A percentile compares a stretch with the other conserved stretches of the same genome.
These are phyloP conservation scores for Annulohypoxylon maeteangense DNA, from an alignment of 495 filamentous ascomycete genomes.

Conservation along the genomic window DNA sequence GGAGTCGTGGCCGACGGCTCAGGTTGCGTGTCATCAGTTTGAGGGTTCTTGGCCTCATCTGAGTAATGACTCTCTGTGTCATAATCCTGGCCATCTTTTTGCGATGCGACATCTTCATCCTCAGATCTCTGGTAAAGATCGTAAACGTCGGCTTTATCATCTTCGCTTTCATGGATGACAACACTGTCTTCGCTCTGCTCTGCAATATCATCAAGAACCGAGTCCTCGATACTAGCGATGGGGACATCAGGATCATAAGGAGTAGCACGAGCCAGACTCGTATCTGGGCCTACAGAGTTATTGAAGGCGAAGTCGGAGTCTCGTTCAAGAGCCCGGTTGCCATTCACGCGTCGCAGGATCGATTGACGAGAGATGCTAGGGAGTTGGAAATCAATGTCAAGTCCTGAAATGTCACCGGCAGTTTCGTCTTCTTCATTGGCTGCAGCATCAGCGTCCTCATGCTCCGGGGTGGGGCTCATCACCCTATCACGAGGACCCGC, in stretches of 20 bases:
- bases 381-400: constrained; percentile 67
- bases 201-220: constrained; percentile 62
- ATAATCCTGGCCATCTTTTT: constrained; percentile 48
- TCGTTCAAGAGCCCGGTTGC: constrained; percentile 64
- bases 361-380: constrained; percentile 92
- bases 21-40: constrained; percentile 7
- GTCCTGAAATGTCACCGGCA: constrained; percentile 62
- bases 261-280: constrained; percentile 60
- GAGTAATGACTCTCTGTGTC: constrained; percentile 45
- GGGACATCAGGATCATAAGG: constrained; percentile 84
- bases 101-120: constrained; percentile 55
- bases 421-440: constrained; percentile 60
- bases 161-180: constrained; percentile 74
- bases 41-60: constrained; percentile 37
- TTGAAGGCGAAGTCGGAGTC: constrained; percentile 73
- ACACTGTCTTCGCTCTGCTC: constrained; percentile 66
- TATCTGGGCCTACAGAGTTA: constrained; percentile 66
- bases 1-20: constrained; percentile 56
- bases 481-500: constrained; percentile 59
- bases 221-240: constrained; percentile 76
- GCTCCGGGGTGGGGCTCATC: constrained; percentile 61
- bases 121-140: constrained; percentile 62
- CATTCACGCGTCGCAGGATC: constrained; percentile 87
- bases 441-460: constrained; percentile 53
- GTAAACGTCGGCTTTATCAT: constrained; percentile 74